Percentiles rank a stretch among this genome's conserved stretches.
Conservation (phyloP, 768 basidiomycete genomes). For the Strobilomyces confusus region DNA sequence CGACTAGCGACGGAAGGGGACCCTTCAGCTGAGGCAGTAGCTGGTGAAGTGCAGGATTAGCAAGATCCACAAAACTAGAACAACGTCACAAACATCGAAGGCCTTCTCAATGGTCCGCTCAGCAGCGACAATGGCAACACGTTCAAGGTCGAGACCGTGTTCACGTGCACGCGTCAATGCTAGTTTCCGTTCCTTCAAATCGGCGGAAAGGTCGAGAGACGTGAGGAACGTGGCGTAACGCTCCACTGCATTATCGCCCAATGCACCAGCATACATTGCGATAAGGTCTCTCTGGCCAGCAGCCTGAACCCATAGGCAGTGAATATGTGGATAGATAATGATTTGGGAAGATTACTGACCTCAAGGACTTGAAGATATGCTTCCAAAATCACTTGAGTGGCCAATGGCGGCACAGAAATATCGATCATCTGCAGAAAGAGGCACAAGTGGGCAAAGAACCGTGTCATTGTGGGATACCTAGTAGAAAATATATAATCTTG, state of each 20-base stretch:
- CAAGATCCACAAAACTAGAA: slow-evolving; percentile 6
- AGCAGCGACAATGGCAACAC: slow-evolving; percentile 77
- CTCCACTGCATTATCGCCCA: slow-evolving; percentile 88
- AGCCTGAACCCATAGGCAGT: slow-evolving; percentile 35
- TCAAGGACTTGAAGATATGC: slow-evolving; percentile 87
- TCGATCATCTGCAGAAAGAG: slow-evolving; percentile 85
- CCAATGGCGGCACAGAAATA: slow-evolving; percentile 62
- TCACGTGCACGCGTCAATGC: slow-evolving; percentile 76
- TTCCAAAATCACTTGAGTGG: slow-evolving; percentile 80
- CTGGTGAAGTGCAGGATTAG: slow-evolving; percentile 30
- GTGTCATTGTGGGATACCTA: slow-evolving; percentile 68
- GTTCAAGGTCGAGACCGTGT: slow-evolving; percentile 78
- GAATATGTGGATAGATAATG: background rate
- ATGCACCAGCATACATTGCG: slow-evolving; percentile 87
- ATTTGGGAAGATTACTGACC: slow-evolving; percentile 35
- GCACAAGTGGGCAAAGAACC: slow-evolving; percentile 93
- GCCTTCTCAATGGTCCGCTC: slow-evolving; percentile 71
- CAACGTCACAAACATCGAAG: slow-evolving; percentile 46
- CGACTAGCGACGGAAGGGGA: slow-evolving; percentile 57
- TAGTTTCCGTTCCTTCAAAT: slow-evolving; percentile 58
- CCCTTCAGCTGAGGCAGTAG: slow-evolving; percentile 51
- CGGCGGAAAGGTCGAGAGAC: slow-evolving; percentile 62
- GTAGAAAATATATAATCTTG: slow-evolving; percentile 1
- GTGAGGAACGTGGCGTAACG: slow-evolving; percentile 90
- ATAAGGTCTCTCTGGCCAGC: slow-evolving; percentile 83